Conservation (phyloP, 2,329 filamentous ascomycete genomes). For the Exserohilum turcica region DNA sequence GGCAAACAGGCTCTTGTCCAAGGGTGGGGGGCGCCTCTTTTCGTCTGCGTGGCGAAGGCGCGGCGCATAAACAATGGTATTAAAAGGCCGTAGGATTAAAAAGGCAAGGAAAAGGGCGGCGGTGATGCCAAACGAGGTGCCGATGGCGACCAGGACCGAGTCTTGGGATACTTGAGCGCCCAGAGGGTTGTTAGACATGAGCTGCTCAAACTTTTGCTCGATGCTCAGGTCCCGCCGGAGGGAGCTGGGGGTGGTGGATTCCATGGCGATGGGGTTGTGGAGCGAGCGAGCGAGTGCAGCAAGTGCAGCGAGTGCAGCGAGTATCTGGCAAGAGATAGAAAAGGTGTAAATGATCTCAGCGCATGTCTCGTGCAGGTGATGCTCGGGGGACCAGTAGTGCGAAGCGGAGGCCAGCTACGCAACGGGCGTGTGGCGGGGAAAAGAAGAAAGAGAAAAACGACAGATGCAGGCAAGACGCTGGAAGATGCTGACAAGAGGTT, state of each 20-base stretch:
- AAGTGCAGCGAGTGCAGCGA: not conserved
- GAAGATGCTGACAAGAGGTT: too few relatives aligned
- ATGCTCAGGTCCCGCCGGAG: slow-evolving; percentile 38
- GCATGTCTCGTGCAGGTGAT: slow-evolving; percentile 1
- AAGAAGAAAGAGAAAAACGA: not conserved
- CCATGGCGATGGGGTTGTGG: slow-evolving; percentile 24
- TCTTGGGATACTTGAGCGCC: slow-evolving; percentile 50
- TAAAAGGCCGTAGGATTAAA: slow-evolving; percentile 87
- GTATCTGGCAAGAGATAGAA: not conserved
- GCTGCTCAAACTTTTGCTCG: slow-evolving; percentile 37
- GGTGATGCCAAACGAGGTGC: slow-evolving; percentile 77
- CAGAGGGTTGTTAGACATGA: slow-evolving; percentile 40
- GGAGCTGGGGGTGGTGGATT: slow-evolving; percentile 20
- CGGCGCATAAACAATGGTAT: slow-evolving; percentile 90
- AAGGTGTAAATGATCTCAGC: slow-evolving; percentile 1
- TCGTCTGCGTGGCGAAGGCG: slow-evolving; percentile 91
- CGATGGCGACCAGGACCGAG: slow-evolving; percentile 79
- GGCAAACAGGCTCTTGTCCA: slow-evolving; percentile 84
- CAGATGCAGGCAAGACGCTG: too few relatives aligned
- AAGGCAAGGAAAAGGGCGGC: slow-evolving; percentile 76
- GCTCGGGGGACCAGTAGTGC: not conserved
- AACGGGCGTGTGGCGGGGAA: not conserved
- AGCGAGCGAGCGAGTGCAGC: slow-evolving; percentile 3
- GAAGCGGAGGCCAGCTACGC: not conserved
- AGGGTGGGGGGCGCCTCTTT: slow-evolving; percentile 82